Evolutionary conservation across 2,329 filamentous ascomycete species (phyloP), one percentile per base, ranked within the genome.

Genomic region (Graphium sp.): DNA sequence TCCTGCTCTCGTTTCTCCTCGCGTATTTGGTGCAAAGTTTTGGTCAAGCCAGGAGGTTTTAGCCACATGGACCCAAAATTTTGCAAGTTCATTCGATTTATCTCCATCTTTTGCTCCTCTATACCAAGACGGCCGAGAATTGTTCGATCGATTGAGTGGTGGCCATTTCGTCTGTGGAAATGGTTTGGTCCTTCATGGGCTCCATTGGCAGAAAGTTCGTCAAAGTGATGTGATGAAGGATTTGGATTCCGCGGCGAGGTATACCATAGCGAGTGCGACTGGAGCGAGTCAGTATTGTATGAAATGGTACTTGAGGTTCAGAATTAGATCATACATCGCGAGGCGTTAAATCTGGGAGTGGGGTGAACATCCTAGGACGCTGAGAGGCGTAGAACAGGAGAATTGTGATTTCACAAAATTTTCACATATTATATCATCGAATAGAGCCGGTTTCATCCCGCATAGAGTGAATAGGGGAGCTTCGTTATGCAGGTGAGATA

Each of bases 51-150:
- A 0, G 83, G 84, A 0, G 89, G 89, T 33, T 78, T 80, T 32
- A 98, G 74, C 89, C 89, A 98, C 24, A 68, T 69, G 38, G 75
- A 79, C 34, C 89, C 89, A 46, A 91, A 94, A 43, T 84, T 80
- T 26, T 78, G 70, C 18, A 95, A 77, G 39, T 87, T 83, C 26
- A 70, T 56, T 43, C 85, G 83, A 26, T 87, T 81, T 7, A 76
- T 66, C 31, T 75, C 68, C 37, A 91, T 65, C 33, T 73, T 66
- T 35, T 73, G 66, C 54, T 95, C 89, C 46, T 94, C 87, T 23
- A 70, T 56, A 16, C 68, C 62, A 8, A 93, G 67, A 2, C 74
- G 62, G 7, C 76, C 67, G 4, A 93, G 70, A 3, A 66, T 61
- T 16, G 74, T 63, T 39, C 66, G 56, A 45, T 73, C 56, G 35